Evolutionary conservation across 176 grass and related monocot species (phyloP), one percentile per base, ranked within the genome.

Genomic region (Eragrostis curvula): DNA sequence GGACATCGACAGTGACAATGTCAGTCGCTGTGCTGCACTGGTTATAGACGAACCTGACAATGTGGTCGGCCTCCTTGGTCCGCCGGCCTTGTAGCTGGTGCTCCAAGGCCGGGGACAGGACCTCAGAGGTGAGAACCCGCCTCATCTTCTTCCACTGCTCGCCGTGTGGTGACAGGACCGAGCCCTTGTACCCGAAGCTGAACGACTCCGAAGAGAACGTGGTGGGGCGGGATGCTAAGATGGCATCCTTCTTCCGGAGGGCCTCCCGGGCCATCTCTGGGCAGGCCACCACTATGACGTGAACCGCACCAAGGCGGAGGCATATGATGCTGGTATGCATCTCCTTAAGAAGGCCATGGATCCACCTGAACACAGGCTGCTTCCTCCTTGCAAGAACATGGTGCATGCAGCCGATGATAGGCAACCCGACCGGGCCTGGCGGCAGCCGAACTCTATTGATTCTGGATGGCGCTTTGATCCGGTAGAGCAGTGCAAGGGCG

Each of bases 71-170:
- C 77, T 88, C 82, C 40, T 87, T 77, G 3, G 11, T 47, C 17
- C 73, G 78, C 18, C 52, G 41, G 16, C 41, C n/a, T 0, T 61
- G 43, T 8, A 81, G n/a, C 27, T 20, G 51, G 0, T 16, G 59
- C 39, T 85, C 78, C 83, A 81, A 46, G 9, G 84, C 2, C 0
- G 80, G 3, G 4, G 49, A 63, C 0, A 89, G 44, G 51, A 87
- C n/a, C 69, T 92, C 90, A 0, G 83, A 87, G 21, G 79, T 7
- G 7, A 89, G 3, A 0, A 87, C 47, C 28, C 65, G 72, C 55
- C 74, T 83, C 90, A 92, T 89, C 77, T 87, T 92, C 79, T 68
- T 89, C 90, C 87, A 92, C 58, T 81, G 84, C 12, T 86, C 84
- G 0, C 91, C 91, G 9, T 28, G 20, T 3, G 84, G 80, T 0